Evolutionary conservation across 768 basidiomycete species (phyloP), one percentile per base, ranked within the genome.

Genomic region (Kwoniella mangroviensis): DNA sequence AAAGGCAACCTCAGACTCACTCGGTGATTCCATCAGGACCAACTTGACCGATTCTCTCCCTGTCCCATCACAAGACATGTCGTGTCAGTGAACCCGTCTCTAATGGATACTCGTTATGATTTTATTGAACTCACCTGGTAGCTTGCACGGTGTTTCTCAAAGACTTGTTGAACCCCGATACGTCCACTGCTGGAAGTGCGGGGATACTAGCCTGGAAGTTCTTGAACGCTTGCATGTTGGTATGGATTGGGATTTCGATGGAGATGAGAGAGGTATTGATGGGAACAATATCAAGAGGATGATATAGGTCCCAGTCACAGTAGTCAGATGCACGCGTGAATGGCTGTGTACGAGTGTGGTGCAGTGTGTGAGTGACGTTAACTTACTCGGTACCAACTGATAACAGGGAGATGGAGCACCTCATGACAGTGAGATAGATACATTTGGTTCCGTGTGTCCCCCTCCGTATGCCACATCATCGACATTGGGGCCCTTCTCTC

Each of bases 21-120:
- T 98, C 97, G 9, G 96, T 98, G 80, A 98, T 94, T 75, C 97
- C 97, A 73, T 93, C 93, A 5, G 91, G 87, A 3, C 92, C 88
- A 67, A 96, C 88, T 80, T 94, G 91, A 22, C 96, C 96, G 3
- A 98, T 86, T 59, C 91, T 87, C 84, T 98, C 96, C 63, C 84
- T 84, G 49, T 3, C 19, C 21, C 34, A 7, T 63, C 49, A 43
- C 10, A 17, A 42, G 60, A 26, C 34, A 34, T 7, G 34, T 34
- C 34, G 34, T 43, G 4, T 49, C 45, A 49, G 42, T 22, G 34
- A 3, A 63, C 13, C n/a, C 42, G 60, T 19, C n/a, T 34, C 34
- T 34, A 7, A 34, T 34, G 34, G 34, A 7, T 34, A 34, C 34
- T 34, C 34, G 34, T 34, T 34, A 34, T 34, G 34, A 34, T 34